Base-by-base conservation (phyloP, 1,139 yeast species). In the Yamadazyma dushanensis region DNA sequence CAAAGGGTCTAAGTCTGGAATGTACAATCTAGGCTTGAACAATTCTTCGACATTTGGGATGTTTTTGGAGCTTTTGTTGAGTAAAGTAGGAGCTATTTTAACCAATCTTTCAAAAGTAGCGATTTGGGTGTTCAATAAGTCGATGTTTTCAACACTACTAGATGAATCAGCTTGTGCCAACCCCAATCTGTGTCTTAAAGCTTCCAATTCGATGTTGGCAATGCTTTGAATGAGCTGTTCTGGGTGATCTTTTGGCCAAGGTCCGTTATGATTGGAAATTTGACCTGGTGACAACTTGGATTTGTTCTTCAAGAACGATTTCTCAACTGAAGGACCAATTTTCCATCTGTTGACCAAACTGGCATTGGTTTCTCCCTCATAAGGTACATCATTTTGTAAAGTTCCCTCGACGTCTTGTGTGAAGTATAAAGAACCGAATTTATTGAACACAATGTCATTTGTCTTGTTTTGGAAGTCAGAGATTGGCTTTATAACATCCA, bases 1-100 rank as follows among this genome's bases (percentile, higher is more conserved):
- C 74, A 89, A 71, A 20, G 98, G 97, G 57, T 88, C 95, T 50
- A 92, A 66, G 56, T 92, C 97, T 5, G 96, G 94, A 44, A 80
- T 73, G 46, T 66, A 78, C 37, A 92, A 64, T 51, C 92, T 77
- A 41, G 96, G 94, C 40, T 80, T 73, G 53, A 85, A 74, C 35
- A 89, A 64, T 38, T 79, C 80, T 8, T 65, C 70, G 36, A 73
- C 68, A 49, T 83, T 80, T 80, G 83, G 58, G 39, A 80, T 74
- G 19, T 75, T 64, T 25, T 63, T 61, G 9, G 81, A 69, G 16
- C 61, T 48, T 10, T 73, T 57, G 45, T 81, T 74, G 49, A 83
- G 60, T 42, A 88, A 66, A 35, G 65, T 57, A 8, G 79, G 77
- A 0, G 85, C 75, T 32, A 84, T 62, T 32, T 61, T 60, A 29